These are phyloP conservation scores for Ceratobasidium sp. DNA, from an alignment of 1,284 basidiomycete genomes.

Conservation along the genomic window DNA sequence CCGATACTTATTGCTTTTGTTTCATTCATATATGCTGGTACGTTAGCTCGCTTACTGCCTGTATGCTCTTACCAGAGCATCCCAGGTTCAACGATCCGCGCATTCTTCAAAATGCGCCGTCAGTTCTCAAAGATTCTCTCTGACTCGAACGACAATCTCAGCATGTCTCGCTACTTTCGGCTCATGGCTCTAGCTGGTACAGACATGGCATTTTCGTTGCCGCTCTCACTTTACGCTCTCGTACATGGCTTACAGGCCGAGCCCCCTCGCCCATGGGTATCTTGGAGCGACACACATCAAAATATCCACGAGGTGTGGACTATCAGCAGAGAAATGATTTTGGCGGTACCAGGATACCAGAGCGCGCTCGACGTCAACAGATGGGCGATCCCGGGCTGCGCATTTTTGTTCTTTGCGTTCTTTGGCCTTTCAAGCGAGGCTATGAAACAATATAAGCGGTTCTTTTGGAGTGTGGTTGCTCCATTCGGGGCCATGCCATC, in stretches of 20 bases:
- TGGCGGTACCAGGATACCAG: background rate
- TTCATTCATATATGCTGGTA: constrained; percentile 43
- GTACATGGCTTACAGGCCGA: constrained; percentile 56
- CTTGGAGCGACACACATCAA: constrained; percentile 69
- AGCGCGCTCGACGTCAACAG: constrained; percentile 25
- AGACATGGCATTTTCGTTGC: constrained; percentile 66
- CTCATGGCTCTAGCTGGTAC: constrained; percentile 69
- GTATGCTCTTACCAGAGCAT: background rate
- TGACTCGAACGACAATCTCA: constrained; percentile 49
- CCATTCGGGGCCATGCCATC: background rate
- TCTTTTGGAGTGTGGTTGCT: constrained; percentile 4
- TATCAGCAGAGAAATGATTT: constrained; percentile 47
- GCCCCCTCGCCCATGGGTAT: constrained; percentile 63
- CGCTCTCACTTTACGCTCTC: constrained; percentile 62
- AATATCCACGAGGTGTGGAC: constrained; percentile 61
- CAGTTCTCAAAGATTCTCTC: constrained; percentile 19
- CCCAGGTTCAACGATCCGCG: constrained; percentile 35
- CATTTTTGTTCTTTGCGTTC: constrained; percentile 46
- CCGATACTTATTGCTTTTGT: constrained; percentile 25
- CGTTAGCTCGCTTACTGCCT: background rate
- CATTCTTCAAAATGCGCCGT: constrained; percentile 43
- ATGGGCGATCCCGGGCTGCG: constrained; percentile 25
- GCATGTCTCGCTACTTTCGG: constrained; percentile 67
- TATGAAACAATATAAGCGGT: constrained; percentile 15
- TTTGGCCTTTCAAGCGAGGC: constrained; percentile 46